phyloP scores from a whole-genome alignment of 257 asterid genomes.

The Primulina tabacum region DNA sequence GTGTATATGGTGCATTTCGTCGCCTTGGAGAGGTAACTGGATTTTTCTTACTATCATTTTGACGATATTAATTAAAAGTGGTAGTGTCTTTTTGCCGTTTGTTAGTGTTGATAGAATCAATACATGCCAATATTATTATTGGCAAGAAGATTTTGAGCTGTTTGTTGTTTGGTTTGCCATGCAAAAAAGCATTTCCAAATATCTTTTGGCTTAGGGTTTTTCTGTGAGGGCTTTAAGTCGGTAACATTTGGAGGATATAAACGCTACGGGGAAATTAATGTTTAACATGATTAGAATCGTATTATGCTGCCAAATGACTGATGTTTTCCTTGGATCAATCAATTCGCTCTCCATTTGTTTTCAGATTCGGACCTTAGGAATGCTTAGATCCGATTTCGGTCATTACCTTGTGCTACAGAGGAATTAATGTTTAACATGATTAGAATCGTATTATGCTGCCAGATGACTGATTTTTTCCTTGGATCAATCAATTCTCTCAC shows the following conservation, averaged over 20 bases:
- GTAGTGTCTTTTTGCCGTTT: background rate
- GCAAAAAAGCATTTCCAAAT: constrained; percentile 1
- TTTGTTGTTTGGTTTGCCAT: constrained; percentile 17
- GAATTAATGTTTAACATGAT: constrained; percentile 14
- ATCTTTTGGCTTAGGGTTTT: background rate
- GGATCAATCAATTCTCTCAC: constrained; percentile 14
- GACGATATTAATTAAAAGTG: background rate
- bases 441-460: background rate
- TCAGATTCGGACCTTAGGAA: constrained; percentile 95
- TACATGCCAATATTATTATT: too few species aligned
- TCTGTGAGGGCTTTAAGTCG: constrained; percentile 12
- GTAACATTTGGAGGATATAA: background rate
- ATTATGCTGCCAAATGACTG: background rate
- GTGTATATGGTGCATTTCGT: constrained; percentile 96
- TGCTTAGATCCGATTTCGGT: constrained; percentile 93
- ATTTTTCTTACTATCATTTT: constrained; percentile 21
- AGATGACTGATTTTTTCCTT: constrained; percentile 17
- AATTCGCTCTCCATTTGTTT: constrained; percentile 18
- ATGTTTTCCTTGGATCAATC: constrained; percentile 24
- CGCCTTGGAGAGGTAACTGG: constrained; percentile 96
- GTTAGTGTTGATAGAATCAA: background rate
- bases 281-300: constrained; percentile 13
- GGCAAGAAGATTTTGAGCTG: constrained; percentile 17
- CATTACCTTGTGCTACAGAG: constrained; percentile 71
- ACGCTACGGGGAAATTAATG: background rate